A percentile compares a stretch with the other conserved stretches of the same genome.
These are phyloP conservation scores for Globisporangium abappressorium DNA, from an alignment of 352 stramenopile species.

Conservation along the genomic window DNA sequence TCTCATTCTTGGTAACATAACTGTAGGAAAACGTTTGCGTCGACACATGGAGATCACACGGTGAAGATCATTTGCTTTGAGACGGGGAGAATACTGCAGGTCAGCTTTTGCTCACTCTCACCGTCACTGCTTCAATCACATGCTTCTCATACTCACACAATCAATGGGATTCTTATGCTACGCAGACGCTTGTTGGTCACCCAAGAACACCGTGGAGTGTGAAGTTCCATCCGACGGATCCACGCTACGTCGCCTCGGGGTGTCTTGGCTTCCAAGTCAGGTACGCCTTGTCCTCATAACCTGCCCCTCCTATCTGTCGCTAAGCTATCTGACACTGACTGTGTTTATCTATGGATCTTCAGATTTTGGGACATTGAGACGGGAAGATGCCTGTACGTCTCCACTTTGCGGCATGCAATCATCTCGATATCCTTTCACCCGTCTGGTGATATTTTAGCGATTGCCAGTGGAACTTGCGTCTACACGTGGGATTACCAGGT, in stretches of 20 bases:
- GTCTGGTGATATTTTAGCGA: constrained; percentile 90
- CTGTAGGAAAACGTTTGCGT: constrained; percentile 91
- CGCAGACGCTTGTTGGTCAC: constrained; percentile 82
- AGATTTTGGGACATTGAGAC: constrained; percentile 89
- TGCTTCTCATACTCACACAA: not conserved
- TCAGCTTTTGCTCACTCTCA: constrained; percentile 21
- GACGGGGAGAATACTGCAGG: constrained; percentile 82
- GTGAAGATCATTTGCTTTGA: constrained; percentile 97
- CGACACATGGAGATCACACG: constrained; percentile 97
- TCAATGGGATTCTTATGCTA: not conserved
- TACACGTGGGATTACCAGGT: constrained; percentile 96
- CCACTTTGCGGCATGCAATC: constrained; percentile 92
- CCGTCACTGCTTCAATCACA: not conserved
- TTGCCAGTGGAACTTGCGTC: constrained; percentile 92
- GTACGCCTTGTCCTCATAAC: constrained; percentile 18
- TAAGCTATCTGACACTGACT: not conserved
- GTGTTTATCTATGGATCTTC: not conserved
- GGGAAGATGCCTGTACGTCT: constrained; percentile 92
- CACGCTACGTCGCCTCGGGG: constrained; percentile 93
- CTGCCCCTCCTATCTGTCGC: not conserved
- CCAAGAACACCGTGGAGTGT: constrained; percentile 95
- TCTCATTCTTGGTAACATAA: not conserved
- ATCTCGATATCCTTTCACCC: constrained; percentile 98
- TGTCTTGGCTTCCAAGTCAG: constrained; percentile 96
- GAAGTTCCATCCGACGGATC: constrained; percentile 96